phyloP scores from a whole-genome alignment of 2,329 filamentous ascomycete species.

The Xenosphaeropsis pyriputrescens region DNA sequence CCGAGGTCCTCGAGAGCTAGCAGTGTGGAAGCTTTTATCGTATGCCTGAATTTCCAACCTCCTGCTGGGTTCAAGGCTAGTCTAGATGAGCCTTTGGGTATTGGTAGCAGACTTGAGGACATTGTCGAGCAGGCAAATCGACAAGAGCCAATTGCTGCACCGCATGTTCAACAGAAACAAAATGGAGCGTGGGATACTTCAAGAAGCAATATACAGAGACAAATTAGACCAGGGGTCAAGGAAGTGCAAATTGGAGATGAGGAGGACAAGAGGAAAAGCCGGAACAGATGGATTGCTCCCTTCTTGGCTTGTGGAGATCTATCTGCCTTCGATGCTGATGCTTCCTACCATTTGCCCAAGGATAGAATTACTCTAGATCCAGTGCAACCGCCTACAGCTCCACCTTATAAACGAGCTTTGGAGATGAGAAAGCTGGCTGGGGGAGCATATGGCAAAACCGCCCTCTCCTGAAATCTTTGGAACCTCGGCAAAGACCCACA shows the following conservation, averaged over 20 bases:
- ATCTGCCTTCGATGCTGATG: conserved; percentile 89
- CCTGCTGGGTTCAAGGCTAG: conserved; percentile 63
- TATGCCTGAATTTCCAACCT: conserved; percentile 79
- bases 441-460: conserved; percentile 35
- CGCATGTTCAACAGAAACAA: conserved; percentile 29
- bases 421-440: conserved; percentile 67
- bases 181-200: conserved; percentile 25
- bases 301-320: conserved; percentile 97
- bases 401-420: conserved; percentile 82
- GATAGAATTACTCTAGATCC: conserved; percentile 80
- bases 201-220: conserved; percentile 3
- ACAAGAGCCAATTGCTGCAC: conserved; percentile 25
- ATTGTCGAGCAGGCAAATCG: conserved; percentile 30
- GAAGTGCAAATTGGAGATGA: conserved; percentile 15
- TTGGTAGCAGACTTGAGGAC: conserved; percentile 36
- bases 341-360: conserved; percentile 79
- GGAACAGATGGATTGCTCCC: conserved; percentile 72
- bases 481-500: neutral
- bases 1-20: conserved; percentile 89
- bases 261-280: conserved; percentile 27
- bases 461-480: neutral
- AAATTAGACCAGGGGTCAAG: conserved; percentile 10
- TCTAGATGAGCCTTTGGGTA: conserved; percentile 59
- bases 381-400: conserved; percentile 87
- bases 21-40: conserved; percentile 92